phyloP scores from a whole-genome alignment of 805 yeast species.

The Barnettozyma siamensis region DNA sequence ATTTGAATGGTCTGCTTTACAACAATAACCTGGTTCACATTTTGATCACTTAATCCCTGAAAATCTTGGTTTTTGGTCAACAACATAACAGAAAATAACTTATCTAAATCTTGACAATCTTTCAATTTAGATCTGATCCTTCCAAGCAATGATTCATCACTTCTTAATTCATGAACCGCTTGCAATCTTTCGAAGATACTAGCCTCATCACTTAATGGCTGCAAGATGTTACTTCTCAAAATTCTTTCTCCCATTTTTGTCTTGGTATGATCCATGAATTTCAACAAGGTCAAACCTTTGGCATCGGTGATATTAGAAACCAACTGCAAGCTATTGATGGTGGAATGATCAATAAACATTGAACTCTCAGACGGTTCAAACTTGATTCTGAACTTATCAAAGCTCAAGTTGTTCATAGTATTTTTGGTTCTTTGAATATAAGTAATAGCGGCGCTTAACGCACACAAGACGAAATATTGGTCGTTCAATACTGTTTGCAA shows the following conservation, averaged over 20 bases:
- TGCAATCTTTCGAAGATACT: conserved; percentile 32
- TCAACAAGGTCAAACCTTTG: conserved; percentile 30
- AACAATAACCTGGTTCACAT: conserved; percentile 35
- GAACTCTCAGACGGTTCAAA: conserved; percentile 35
- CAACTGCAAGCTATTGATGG: conserved; percentile 35
- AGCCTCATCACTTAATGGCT: conserved; percentile 37
- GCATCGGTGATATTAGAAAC: conserved; percentile 28
- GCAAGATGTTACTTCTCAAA: conserved; percentile 38
- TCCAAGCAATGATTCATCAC: conserved; percentile 13
- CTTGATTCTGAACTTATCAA: conserved; percentile 31
- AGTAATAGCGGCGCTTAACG: conserved; percentile 29
- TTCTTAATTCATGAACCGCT: conserved; percentile 33
- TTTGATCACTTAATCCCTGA: conserved; percentile 11
- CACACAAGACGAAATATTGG: conserved; percentile 27
- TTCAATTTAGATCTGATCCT: conserved; percentile 23
- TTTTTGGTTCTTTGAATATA: conserved; percentile 19
- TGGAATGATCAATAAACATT: conserved; percentile 37
- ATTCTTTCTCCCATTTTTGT: conserved; percentile 44
- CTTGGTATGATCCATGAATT: conserved; percentile 32
- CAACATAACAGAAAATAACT: conserved; percentile 32
- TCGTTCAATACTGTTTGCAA: conserved; percentile 24
- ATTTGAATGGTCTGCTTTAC: conserved; percentile 31
- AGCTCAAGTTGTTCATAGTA: conserved; percentile 12
- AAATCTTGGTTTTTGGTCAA: conserved; percentile 24
- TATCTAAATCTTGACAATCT: conserved; percentile 35